A percentile compares a stretch with the other conserved stretches of the same genome.
Evolutionary conservation across 2,329 filamentous ascomycete genomes (phyloP).

Genomic region (Colletotrichum tofieldiae): DNA sequence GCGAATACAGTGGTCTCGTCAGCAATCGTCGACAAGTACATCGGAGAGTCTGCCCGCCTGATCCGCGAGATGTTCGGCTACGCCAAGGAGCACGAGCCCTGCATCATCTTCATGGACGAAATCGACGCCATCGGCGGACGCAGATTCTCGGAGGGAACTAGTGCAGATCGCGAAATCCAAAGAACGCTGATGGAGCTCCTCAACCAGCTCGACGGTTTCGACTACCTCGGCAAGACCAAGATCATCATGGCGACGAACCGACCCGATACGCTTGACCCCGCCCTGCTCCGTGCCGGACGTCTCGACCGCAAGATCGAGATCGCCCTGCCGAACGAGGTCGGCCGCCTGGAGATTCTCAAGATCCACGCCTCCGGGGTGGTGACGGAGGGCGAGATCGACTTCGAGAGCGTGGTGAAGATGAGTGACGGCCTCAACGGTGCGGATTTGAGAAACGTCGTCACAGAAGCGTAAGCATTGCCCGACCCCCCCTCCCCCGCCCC

Average conservation of each 20-base stretch:
- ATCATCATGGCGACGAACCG: conserved; percentile 99
- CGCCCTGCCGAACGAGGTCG: conserved; percentile 95
- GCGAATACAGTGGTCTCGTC: conserved; percentile 86
- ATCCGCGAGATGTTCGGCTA: conserved; percentile 99
- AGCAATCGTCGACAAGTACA: conserved; percentile 99
- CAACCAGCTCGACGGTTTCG: conserved; percentile 98
- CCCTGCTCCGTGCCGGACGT: conserved; percentile 90
- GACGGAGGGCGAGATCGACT: conserved; percentile 95
- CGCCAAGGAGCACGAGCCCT: conserved; percentile 98
- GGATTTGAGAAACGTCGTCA: conserved; percentile 97
- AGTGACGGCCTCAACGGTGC: conserved; percentile 98
- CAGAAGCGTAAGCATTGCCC: conserved; percentile 85
- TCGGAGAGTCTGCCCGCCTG: conserved; percentile 95
- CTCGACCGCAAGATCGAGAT: conserved; percentile 99
- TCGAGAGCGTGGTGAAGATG: conserved; percentile 99
- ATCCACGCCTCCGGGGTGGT: conserved; percentile 92
- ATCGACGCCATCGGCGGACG: conserved; percentile 98
- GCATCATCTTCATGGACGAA: conserved; percentile 99
- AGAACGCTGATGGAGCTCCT: conserved; percentile 98
- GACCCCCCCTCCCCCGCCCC: background rate
- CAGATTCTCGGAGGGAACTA: conserved; percentile 97
- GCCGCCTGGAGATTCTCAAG: conserved; percentile 96
- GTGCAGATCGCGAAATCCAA: conserved; percentile 97
- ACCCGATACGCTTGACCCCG: conserved; percentile 95
- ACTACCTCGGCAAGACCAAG: conserved; percentile 99